These are phyloP conservation scores for Phytophthora tentaculata DNA, from an alignment of 352 stramenopile species.

Conservation along the genomic window DNA sequence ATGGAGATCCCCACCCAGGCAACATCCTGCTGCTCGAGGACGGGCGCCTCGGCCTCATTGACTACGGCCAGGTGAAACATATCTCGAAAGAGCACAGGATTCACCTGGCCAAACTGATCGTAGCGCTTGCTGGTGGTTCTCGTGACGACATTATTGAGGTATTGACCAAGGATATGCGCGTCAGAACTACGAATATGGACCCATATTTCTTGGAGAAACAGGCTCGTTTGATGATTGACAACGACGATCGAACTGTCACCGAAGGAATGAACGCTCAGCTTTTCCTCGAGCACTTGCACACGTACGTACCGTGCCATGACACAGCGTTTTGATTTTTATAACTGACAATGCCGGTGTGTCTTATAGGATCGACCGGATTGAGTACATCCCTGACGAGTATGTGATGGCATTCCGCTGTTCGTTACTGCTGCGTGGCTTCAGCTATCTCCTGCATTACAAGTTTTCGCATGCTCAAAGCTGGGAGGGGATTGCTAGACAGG, in stretches of 20 bases:
- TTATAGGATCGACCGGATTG: conserved; percentile 77
- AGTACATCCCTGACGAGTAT: conserved; percentile 86
- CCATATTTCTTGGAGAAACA: conserved; percentile 88
- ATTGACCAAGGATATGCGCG: conserved; percentile 79
- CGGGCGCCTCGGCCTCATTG: conserved; percentile 89
- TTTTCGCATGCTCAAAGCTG: conserved; percentile 88
- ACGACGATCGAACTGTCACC: conserved; percentile 79
- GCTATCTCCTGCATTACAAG: conserved; percentile 85
- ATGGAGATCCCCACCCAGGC: conserved; percentile 91
- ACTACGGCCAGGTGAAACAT: conserved; percentile 93
- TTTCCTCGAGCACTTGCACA: conserved; percentile 87
- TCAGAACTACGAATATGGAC: conserved; percentile 78
- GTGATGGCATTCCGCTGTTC: conserved; percentile 90
- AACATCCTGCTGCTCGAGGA: conserved; percentile 93
- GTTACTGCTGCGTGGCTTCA: conserved; percentile 85
- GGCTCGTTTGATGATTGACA: conserved; percentile 87
- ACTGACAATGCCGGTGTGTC: conserved; percentile 10
- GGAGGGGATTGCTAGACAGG: conserved; percentile 67
- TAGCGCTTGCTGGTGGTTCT: conserved; percentile 76
- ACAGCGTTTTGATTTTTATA: background rate
- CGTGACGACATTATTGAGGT: conserved; percentile 80
- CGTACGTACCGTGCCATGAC: conserved; percentile 40
- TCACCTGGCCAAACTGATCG: conserved; percentile 83
- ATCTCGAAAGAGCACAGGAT: conserved; percentile 71
- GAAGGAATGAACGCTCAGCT: conserved; percentile 87